Percentiles rank a stretch among this genome's conserved stretches.
These are phyloP conservation scores for Excoecaria cochinchinensis DNA, from an alignment of 345 rosid species.

Conservation along the genomic window DNA sequence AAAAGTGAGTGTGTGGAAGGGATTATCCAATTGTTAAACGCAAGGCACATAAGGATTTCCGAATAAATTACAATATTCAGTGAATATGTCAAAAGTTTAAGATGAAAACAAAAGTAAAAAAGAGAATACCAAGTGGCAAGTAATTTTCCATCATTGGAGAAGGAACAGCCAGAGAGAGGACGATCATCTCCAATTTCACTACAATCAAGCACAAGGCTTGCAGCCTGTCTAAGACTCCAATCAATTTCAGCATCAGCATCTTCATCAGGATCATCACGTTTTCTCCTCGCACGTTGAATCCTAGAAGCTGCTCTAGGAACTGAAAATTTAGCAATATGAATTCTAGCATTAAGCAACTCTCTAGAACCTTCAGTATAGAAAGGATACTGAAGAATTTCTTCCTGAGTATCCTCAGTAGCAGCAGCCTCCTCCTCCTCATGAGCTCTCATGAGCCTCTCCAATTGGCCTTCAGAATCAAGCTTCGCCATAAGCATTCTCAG, in stretches of 20 bases:
- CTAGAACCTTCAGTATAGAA: constrained; percentile 81
- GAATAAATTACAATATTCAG: background rate
- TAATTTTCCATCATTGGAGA: constrained; percentile 70
- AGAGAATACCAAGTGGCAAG: constrained; percentile 81
- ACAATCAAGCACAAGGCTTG: constrained; percentile 66
- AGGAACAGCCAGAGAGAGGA: constrained; percentile 91
- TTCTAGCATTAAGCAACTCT: constrained; percentile 70
- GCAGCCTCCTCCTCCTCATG: constrained; percentile 84
- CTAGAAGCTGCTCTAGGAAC: constrained; percentile 63
- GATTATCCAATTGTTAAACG: background rate
- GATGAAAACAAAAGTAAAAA: background rate
- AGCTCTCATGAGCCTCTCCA: constrained; percentile 79
- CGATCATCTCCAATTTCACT: constrained; percentile 88
- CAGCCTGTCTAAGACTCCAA: constrained; percentile 67
- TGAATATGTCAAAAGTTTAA: background rate
- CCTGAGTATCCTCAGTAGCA: constrained; percentile 57
- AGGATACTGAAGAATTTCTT: constrained; percentile 66
- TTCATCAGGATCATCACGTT: constrained; percentile 92
- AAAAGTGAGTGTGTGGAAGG: background rate
- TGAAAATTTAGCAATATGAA: constrained; percentile 72
- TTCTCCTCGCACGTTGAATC: constrained; percentile 64
- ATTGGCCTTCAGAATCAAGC: constrained; percentile 77
- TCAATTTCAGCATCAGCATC: constrained; percentile 82
- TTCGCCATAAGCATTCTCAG: constrained; percentile 81
- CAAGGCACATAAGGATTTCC: background rate